Evolutionary conservation across 495 filamentous ascomycete genomes (phyloP).

Genomic region (Extremus antarcticus): DNA sequence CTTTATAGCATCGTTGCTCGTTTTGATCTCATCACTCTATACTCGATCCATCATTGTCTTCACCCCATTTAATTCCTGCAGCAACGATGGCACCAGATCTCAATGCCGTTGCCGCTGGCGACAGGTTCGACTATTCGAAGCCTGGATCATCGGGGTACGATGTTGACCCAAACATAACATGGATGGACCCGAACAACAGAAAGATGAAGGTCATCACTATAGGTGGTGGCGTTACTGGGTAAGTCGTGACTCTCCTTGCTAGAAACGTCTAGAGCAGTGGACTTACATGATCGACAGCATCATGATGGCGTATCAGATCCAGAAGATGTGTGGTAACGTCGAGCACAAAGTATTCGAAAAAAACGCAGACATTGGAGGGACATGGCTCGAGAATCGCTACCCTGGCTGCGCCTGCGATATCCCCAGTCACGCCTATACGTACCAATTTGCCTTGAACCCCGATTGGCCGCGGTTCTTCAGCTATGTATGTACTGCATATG

Average conservation of each 20-base stretch:
- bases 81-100: slow-evolving; percentile 25
- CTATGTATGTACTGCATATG: no score
- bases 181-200: slow-evolving; percentile 23
- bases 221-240: slow-evolving; percentile 26
- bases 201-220: slow-evolving; percentile 27
- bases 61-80: neutral
- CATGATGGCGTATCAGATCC: slow-evolving; percentile 29
- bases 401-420: slow-evolving; percentile 27
- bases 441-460: slow-evolving; percentile 30
- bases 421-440: slow-evolving; percentile 32
- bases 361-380: slow-evolving; percentile 29
- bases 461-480: slow-evolving; percentile 32
- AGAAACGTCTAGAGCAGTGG: no score
- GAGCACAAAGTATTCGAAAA: slow-evolving; percentile 33
- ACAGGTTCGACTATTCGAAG: slow-evolving; percentile 26
- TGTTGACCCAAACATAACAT: slow-evolving; percentile 22
- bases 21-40: no score
- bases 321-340: slow-evolving; percentile 28
- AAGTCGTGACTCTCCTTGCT: neutral
- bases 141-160: slow-evolving; percentile 28
- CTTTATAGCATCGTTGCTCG: no score
- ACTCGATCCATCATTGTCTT: no score
- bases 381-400: slow-evolving; percentile 26
- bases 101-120: slow-evolving; percentile 20
- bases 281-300: slow-evolving; percentile 11